Evolutionary conservation across 148 eudicot species (phyloP), one percentile per base, ranked within the genome.

Genomic region (Rhododendron williamsianum): DNA sequence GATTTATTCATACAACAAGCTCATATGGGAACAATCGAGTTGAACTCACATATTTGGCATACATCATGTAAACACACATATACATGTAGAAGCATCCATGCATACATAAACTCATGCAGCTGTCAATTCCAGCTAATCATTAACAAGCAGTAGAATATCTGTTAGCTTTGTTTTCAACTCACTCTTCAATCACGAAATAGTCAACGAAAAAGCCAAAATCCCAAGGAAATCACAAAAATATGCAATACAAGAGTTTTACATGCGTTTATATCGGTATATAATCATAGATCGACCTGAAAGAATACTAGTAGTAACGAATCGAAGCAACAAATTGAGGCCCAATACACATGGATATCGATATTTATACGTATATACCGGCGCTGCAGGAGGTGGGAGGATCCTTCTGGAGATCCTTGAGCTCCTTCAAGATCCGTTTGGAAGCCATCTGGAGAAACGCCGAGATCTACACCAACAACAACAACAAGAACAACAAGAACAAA

Each of bases 351-450:
- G 60, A 35, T 25, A 72, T 12, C 56, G n/a, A 12, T 54, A 41
- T 13, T 38, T 13, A 83, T 19, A 13, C 3, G 6, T 23, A 45
- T 41, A 18, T 88, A 92, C 96, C 96, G 33, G 94, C 96, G 77
- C 96, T 93, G 88, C 96, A 93, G 16, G 96, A 93, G 52, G 92
- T 91, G 4, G 96, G 93, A 77, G 96, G 96, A 86, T 93, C 96
- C 86, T 92, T 93, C 89, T 93, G 96, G 82, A 93, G 94, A 91
- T 93, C 96, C 89, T 93, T 93, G 83, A 93, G 96, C 92, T 93
- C 96, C 93, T 93, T 93, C 90, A 90, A 85, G 89, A 93, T 93
- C 83, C 94, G 94, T 72, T 93, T 92, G 72, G 96, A 93, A 83
- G 96, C 96, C 96, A 93, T 93, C 35, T 15, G 51, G 4, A 45